phyloP scores from a whole-genome alignment of 257 asterid genomes.

The Lycium barbarum region DNA sequence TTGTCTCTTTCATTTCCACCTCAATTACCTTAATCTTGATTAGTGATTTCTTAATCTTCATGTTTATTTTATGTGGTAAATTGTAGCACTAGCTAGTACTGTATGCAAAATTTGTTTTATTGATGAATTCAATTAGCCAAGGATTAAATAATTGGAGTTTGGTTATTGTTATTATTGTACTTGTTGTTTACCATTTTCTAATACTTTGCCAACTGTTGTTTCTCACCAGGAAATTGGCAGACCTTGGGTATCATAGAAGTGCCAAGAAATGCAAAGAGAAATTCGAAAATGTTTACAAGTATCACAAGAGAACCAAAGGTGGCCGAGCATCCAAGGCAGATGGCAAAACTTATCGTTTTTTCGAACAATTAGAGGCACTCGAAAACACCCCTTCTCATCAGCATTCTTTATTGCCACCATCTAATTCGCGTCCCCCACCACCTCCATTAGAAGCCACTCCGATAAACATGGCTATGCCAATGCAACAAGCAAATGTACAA shows the following conservation, averaged over 20 bases:
- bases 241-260: slow-evolving; percentile 79
- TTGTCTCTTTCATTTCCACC: slow-evolving; percentile 25
- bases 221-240: slow-evolving; percentile 86
- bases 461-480: slow-evolving; percentile 31
- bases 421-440: slow-evolving; percentile 45
- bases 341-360: slow-evolving; percentile 83
- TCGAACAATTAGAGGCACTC: slow-evolving; percentile 83
- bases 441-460: slow-evolving; percentile 43
- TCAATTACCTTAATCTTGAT: slow-evolving; percentile 28
- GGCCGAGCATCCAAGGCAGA: slow-evolving; percentile 88
- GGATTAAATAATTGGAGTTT: background rate
- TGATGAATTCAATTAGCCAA: slow-evolving; percentile 34
- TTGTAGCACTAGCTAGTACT: background rate
- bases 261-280: slow-evolving; percentile 94
- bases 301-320: slow-evolving; percentile 87
- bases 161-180: background rate
- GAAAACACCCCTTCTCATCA: slow-evolving; percentile 50
- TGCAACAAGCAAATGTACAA: slow-evolving; percentile 30
- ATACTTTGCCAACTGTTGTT: slow-evolving; percentile 28
- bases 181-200: background rate
- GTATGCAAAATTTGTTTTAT: slow-evolving; percentile 22
- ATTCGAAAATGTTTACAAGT: slow-evolving; percentile 90
- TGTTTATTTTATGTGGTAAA: slow-evolving; percentile 54
- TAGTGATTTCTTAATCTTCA: slow-evolving; percentile 33
- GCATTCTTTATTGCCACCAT: slow-evolving; percentile 26